Conservation (phyloP, 768 basidiomycete species). For the Hemileccinum rubropunctum region DNA sequence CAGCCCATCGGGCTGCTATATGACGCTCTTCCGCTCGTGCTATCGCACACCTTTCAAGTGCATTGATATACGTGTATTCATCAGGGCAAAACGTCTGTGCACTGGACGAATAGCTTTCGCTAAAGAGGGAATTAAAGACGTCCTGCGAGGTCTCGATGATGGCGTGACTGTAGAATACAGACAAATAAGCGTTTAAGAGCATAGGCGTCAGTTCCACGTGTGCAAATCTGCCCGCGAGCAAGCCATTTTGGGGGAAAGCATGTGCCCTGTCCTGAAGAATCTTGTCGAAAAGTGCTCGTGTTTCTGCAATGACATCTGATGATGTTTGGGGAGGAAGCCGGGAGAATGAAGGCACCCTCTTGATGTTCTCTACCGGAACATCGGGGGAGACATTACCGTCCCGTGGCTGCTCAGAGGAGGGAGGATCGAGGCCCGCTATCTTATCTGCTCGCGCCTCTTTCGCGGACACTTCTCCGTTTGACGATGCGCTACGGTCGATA, state of each 20-base stretch:
- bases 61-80: constrained; percentile 57
- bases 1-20: constrained; percentile 49
- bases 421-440: not conserved
- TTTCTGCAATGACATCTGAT: constrained; percentile 72
- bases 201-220: constrained; percentile 56
- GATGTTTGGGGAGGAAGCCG: constrained; percentile 70
- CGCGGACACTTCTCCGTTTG: not conserved
- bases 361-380: constrained; percentile 2
- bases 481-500: constrained; percentile 22
- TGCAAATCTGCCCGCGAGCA: constrained; percentile 44
- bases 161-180: constrained; percentile 65
- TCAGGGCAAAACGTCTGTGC: constrained; percentile 39
- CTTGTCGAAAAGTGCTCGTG: constrained; percentile 57
- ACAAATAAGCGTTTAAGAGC: constrained; percentile 78
- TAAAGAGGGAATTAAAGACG: constrained; percentile 52
- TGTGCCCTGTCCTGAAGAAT: constrained; percentile 56
- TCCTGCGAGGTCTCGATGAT: constrained; percentile 46
- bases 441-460: constrained; percentile 3
- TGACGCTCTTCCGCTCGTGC: constrained; percentile 44
- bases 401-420: constrained; percentile 3
- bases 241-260: not conserved
- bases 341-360: constrained; percentile 27
- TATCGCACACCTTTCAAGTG: constrained; percentile 62
- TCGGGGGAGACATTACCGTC: not conserved
- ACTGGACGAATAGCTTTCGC: constrained; percentile 22